phyloP scores from a whole-genome alignment of 2,329 filamentous ascomycete genomes.

The Fusarium clavum region DNA sequence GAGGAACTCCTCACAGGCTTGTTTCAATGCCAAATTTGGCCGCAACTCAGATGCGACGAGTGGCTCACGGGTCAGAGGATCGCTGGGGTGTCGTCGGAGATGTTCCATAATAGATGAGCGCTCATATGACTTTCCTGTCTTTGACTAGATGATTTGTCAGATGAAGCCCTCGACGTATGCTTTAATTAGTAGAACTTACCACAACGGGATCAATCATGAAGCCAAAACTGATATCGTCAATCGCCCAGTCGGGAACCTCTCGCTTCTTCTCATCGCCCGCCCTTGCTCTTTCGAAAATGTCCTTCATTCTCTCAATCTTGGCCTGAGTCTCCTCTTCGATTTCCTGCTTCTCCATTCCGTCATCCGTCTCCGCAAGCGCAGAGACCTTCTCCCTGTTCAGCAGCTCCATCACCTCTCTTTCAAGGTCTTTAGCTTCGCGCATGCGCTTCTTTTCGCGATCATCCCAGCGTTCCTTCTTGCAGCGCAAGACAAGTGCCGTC shows the following conservation, averaged over 20 bases:
- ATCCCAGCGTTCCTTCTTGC: constrained; percentile 90
- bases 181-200: constrained; percentile 51
- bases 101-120: constrained; percentile 87
- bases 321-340: constrained; percentile 60
- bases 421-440: constrained; percentile 67
- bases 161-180: neutral
- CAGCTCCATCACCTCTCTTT: constrained; percentile 67
- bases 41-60: constrained; percentile 76
- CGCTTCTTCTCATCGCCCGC: constrained; percentile 58
- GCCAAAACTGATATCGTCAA: constrained; percentile 81
- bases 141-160: constrained; percentile 64
- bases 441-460: constrained; percentile 72
- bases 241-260: constrained; percentile 78
- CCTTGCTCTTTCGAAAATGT: constrained; percentile 65
- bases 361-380: constrained; percentile 54
- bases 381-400: constrained; percentile 62
- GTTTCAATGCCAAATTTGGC: constrained; percentile 83
- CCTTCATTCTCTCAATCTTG: constrained; percentile 59
- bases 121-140: constrained; percentile 91
- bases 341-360: constrained; percentile 61
- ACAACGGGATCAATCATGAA: constrained; percentile 79
- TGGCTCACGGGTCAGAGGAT: constrained; percentile 86
- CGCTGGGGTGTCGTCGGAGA: constrained; percentile 77
- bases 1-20: constrained; percentile 87
- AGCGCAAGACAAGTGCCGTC: constrained; percentile 78